A percentile compares a stretch with the other conserved stretches of the same genome.
phyloP scores from a whole-genome alignment of 306 rosid species.

The Cucumis sativus region Cucumber_9930_V3 NC_026657.2:2123001-2123500 shows the following conservation, averaged over 20 bases:
- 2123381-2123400: conserved; percentile 3
- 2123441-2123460: neutral
- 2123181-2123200: neutral
- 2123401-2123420: neutral
- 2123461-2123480: neutral
- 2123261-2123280: neutral
- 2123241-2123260: neutral
- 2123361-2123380: neutral
- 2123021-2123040: too few relatives aligned
- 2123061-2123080: too few relatives aligned
- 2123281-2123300: neutral
- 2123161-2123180: too few relatives aligned
- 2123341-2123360: neutral
- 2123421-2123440: neutral
- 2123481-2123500: neutral
- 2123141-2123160: too few relatives aligned
- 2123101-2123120: too few relatives aligned
- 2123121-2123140: too few relatives aligned
- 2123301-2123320: neutral
- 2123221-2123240: neutral
- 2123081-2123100: too few relatives aligned
- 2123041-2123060: too few relatives aligned
- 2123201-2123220: neutral
- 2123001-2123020: too few relatives aligned
- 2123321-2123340: neutral